These are phyloP conservation scores for Acanthamoeba rhysodes DNA, from an alignment of 208 protist species.

Conservation along the genomic window DNA sequence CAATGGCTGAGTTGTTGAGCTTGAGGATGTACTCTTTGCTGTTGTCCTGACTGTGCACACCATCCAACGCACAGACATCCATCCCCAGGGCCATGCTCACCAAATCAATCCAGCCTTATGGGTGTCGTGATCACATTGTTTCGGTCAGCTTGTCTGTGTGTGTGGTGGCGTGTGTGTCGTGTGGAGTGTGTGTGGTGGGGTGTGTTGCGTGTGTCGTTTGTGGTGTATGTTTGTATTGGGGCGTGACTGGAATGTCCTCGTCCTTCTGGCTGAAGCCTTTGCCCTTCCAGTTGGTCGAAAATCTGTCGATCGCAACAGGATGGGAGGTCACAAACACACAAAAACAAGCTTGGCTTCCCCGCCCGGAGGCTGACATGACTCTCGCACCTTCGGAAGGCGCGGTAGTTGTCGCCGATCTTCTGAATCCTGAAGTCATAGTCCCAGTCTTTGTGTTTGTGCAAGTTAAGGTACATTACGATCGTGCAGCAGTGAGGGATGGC, in stretches of 20 bases:
- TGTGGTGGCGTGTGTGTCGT: not conserved
- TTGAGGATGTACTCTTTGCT: conserved; percentile 43
- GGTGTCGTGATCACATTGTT: not conserved
- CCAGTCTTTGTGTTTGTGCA: not conserved
- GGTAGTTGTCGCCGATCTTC: conserved; percentile 45
- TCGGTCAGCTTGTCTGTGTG: not conserved
- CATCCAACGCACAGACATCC: conserved; percentile 36
- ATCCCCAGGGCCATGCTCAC: conserved; percentile 1
- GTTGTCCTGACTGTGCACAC: not conserved
- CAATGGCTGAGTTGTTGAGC: conserved; percentile 30
- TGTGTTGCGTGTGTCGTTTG: too few species aligned
- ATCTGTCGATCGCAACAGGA: not conserved
- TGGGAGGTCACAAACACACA: too few species aligned
- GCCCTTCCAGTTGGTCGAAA: conserved; percentile 26
- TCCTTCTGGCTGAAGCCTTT: conserved; percentile 30
- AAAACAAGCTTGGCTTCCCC: too few species aligned
- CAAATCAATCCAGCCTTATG: not conserved
- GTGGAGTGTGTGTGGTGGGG: not conserved
- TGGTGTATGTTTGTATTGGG: not conserved
- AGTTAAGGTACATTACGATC: too few species aligned
- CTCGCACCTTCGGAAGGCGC: not conserved
- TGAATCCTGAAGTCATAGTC: conserved; percentile 61
- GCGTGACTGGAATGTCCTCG: conserved; percentile 37
- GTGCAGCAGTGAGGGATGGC: too few species aligned
- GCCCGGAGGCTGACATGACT: not conserved